Conservation (phyloP, 805 yeast genomes). For the Lachancea meyersii region DNA sequence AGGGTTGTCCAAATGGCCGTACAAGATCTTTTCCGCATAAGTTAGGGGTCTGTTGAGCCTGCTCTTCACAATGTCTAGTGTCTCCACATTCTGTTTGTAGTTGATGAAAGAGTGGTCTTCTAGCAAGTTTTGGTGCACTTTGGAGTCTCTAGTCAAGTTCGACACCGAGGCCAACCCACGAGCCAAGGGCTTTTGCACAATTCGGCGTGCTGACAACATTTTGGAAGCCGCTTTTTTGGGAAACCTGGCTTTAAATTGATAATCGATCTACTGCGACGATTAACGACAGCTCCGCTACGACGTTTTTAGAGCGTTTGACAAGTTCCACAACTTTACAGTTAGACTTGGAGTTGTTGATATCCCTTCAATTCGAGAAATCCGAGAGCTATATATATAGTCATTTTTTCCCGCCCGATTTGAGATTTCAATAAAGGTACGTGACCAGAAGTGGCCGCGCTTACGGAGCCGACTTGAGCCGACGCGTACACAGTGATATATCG, state of each 20-base stretch:
- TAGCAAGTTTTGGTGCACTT: slow-evolving; percentile 73
- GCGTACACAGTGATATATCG: neutral
- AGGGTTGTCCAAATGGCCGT: slow-evolving; percentile 92
- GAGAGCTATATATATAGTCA: slow-evolving; percentile 6
- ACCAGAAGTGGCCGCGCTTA: neutral
- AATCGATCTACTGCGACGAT: neutral
- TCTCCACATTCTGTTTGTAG: slow-evolving; percentile 86
- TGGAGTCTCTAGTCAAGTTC: slow-evolving; percentile 53
- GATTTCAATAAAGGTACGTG: neutral
- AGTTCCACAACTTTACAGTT: neutral
- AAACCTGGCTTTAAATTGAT: neutral
- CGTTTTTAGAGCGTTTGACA: too few species aligned
- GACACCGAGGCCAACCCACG: slow-evolving; percentile 40
- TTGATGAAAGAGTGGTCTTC: slow-evolving; percentile 82
- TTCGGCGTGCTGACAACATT: slow-evolving; percentile 33
- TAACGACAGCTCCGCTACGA: neutral
- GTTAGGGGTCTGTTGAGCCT: slow-evolving; percentile 86
- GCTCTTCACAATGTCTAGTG: slow-evolving; percentile 74
- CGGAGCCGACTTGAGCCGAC: slow-evolving; percentile 6
- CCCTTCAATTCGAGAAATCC: neutral
- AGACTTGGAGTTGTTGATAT: neutral
- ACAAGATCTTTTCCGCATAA: slow-evolving; percentile 89
- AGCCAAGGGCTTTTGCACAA: slow-evolving; percentile 19
- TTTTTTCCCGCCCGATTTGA: neutral
- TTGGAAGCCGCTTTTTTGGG: neutral